These are phyloP conservation scores for Penicillium parvum DNA, from an alignment of 495 filamentous ascomycete species.

Conservation along the genomic window DNA sequence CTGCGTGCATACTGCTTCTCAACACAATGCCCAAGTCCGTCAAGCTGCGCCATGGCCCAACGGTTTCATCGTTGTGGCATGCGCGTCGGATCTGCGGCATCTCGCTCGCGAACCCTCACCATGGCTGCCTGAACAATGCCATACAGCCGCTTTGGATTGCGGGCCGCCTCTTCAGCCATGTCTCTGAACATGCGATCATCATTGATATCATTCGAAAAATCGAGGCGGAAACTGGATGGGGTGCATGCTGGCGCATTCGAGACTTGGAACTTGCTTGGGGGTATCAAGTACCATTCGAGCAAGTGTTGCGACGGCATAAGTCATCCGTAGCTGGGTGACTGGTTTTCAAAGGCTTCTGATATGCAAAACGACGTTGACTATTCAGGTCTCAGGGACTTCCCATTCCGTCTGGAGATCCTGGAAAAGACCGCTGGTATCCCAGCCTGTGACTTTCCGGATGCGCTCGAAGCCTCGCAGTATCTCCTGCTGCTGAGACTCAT, in stretches of 20 bases:
- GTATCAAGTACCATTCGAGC: constrained; percentile 22
- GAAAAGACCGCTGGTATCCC: constrained; percentile 21
- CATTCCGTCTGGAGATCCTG: constrained; percentile 23
- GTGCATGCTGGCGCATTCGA: constrained; percentile 40
- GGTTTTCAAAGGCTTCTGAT: not conserved
- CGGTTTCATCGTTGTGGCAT: constrained; percentile 39
- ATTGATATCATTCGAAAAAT: constrained; percentile 39
- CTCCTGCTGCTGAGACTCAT: constrained; percentile 32
- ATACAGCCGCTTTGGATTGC: constrained; percentile 50
- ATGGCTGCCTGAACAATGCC: constrained; percentile 45
- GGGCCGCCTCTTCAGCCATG: constrained; percentile 41
- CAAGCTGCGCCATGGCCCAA: constrained; percentile 21
- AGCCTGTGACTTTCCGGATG: constrained; percentile 30
- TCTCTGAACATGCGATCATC: constrained; percentile 39
- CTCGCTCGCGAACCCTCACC: constrained; percentile 43
- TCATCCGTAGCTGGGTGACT: constrained; percentile 7
- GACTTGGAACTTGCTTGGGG: constrained; percentile 46
- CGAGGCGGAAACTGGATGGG: constrained; percentile 45
- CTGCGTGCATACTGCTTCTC: constrained; percentile 42
- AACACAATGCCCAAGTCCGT: constrained; percentile 35
- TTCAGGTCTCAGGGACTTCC: constrained; percentile 22
- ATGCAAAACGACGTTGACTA: not conserved
- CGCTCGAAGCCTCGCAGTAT: constrained; percentile 26
- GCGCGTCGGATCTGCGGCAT: constrained; percentile 47
- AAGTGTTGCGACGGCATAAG: constrained; percentile 1